Conservation (phyloP, 805 yeast genomes). For the Kazachstania kunashirensis region DNA sequence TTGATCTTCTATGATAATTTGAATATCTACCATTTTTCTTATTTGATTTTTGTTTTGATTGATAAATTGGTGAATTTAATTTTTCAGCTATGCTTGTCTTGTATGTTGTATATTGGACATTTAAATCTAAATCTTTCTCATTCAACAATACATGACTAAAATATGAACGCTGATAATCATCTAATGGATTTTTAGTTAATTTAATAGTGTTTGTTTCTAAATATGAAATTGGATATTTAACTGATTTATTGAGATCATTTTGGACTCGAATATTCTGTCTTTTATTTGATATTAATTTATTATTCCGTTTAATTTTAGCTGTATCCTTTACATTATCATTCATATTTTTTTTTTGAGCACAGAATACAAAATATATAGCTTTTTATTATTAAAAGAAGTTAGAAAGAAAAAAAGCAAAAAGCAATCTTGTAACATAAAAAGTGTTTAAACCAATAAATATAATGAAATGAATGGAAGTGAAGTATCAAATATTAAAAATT, state of each 20-base stretch:
- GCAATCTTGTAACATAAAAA: no score
- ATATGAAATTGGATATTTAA: conserved; percentile 10
- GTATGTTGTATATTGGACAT: conserved; percentile 1
- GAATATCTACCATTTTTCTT: background rate
- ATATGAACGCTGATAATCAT: conserved; percentile 23
- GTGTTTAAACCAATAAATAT: no score
- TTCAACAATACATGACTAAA: conserved; percentile 9
- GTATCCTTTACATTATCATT: no score
- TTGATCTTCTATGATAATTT: background rate
- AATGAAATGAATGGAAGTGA: no score
- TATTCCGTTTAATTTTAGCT: no score
- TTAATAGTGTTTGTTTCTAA: conserved; percentile 9
- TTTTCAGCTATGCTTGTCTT: conserved; percentile 1
- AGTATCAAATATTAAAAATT: no score
- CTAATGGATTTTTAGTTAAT: conserved; percentile 17
- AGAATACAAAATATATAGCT: no score
- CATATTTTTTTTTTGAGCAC: no score
- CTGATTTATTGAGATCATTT: background rate
- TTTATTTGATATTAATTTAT: no score
- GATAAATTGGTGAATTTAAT: background rate
- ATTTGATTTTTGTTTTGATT: background rate
- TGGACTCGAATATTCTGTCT: no score
- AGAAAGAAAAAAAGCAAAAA: no score
- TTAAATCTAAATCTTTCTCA: conserved; percentile 1
- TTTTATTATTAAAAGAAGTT: no score